Base-by-base conservation (phyloP, 306 rosid genomes). In the Delonix regia region DNA sequence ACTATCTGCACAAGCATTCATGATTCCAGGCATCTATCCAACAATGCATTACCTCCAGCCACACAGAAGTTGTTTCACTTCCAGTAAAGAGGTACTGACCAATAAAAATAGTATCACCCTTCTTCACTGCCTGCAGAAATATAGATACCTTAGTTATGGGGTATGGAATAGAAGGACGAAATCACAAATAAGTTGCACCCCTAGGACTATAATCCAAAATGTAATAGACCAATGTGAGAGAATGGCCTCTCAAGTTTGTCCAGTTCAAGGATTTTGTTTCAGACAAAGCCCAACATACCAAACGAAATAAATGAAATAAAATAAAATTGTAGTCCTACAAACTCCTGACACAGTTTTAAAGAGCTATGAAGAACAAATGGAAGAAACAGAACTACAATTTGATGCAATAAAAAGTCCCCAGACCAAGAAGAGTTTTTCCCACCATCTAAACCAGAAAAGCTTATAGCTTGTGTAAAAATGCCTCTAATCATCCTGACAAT, bases 21-120 rank as follows among this genome's bases (percentile, higher is more conserved):
- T 19, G 1, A 63, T 33, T 63, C 44, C 24, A 34, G 69, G 45
- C 45, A 63, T 34, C 69, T 34, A 62, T 18, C 47, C 39, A 34
- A 63, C 42, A 25, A 19, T 52, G 53, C 55, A 71, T 14, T 77
- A 82, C 85, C 85, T 82, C 85, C 34, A 82, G 82, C 82, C 82
- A 82, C 19, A 82, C 85, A 16, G 85, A 82, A 14, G 85, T 82
- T 24, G 82, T 82, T 82, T 82, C 85, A 64, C 75, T 82, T 71
- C 85, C 85, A 5, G 85, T 82, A 71, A 82, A 82, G 71, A 82
- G 69, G 52, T 82, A 82, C 39, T 82, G 85, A 71, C 85, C 85
- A 16, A 82, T 82, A 77, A 82, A 82, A 71, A 82, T 82, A 55
- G 79, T 64, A 78, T 82, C 85, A 42, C 85, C 85, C 71, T 77